Percentiles rank a stretch among this genome's conserved stretches.
These are phyloP conservation scores for Corrigiola litoralis DNA, from an alignment of 179 eudicot species.

Conservation along the genomic window DNA sequence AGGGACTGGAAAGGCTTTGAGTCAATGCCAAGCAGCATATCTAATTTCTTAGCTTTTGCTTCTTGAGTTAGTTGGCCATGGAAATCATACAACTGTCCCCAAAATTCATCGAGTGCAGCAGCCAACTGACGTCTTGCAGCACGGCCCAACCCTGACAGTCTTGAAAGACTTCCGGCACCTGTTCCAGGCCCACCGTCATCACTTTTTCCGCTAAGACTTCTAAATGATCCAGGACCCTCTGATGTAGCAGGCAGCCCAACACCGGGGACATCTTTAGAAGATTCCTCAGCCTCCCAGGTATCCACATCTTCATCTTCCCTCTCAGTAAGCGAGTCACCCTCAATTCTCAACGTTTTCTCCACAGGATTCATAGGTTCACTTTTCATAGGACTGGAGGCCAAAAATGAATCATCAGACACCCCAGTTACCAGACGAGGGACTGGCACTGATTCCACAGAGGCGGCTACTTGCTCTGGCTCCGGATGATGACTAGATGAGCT, in stretches of 20 bases:
- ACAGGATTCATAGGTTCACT: conserved; percentile 31
- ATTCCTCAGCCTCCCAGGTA: conserved; percentile 55
- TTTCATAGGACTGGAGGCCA: conserved; percentile 18
- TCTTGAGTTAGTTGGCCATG: conserved; percentile 78
- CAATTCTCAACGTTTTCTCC: conserved; percentile 42
- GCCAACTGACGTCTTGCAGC: conserved; percentile 77
- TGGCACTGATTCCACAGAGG: conserved; percentile 21
- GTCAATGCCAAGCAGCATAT: conserved; percentile 51
- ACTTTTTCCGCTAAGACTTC: conserved; percentile 62
- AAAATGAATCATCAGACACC: conserved; percentile 25
- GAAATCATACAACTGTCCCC: conserved; percentile 92
- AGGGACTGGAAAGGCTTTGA: conserved; percentile 33
- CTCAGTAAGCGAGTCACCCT: conserved; percentile 36
- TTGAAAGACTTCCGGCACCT: conserved; percentile 83
- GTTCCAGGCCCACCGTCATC: conserved; percentile 77
- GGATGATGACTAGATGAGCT: conserved; percentile 19
- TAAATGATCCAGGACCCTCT: conserved; percentile 74
- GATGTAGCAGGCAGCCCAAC: conserved; percentile 31
- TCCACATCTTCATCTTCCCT: conserved; percentile 53
- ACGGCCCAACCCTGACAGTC: conserved; percentile 84
- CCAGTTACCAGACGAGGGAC: conserved; percentile 21
- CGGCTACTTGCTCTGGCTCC: conserved; percentile 27
- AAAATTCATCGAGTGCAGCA: conserved; percentile 80
- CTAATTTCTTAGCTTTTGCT: conserved; percentile 66
- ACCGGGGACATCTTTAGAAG: conserved; percentile 35